These are phyloP conservation scores for Durio zibethinus DNA, from an alignment of 345 rosid genomes.

Conservation along the genomic window DNA sequence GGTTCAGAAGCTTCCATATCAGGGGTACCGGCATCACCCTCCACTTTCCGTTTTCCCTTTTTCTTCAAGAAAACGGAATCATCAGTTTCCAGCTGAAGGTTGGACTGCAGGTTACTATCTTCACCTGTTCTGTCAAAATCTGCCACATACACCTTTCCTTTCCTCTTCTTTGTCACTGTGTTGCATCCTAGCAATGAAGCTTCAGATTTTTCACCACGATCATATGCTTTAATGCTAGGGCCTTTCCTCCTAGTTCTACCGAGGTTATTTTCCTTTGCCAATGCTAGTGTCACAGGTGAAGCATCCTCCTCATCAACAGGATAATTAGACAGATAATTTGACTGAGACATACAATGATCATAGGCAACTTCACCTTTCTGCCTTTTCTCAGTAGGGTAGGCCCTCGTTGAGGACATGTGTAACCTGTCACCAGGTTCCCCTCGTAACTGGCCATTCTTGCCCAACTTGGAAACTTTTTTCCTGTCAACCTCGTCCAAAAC, in stretches of 20 bases:
- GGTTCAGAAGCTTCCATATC: conserved; percentile 56
- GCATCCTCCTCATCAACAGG: conserved; percentile 54
- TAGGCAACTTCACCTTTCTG: conserved; percentile 40
- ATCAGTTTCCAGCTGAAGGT: conserved; percentile 38
- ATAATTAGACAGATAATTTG: conserved; percentile 17
- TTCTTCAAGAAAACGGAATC: conserved; percentile 49
- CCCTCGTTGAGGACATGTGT: conserved; percentile 39
- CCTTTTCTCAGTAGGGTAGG: conserved; percentile 49
- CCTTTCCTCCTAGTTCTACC: conserved; percentile 48
- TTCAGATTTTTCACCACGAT: conserved; percentile 54
- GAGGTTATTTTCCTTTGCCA: conserved; percentile 37
- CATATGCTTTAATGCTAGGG: conserved; percentile 38
- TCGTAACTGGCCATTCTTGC: conserved; percentile 49
- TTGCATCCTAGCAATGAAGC: conserved; percentile 53
- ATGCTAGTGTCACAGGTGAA: conserved; percentile 32
- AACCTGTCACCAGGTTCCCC: conserved; percentile 49
- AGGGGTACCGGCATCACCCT: conserved; percentile 41
- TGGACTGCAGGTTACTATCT: conserved; percentile 32
- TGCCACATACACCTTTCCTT: conserved; percentile 50
- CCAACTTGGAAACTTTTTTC: conserved; percentile 31
- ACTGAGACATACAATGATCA: neutral
- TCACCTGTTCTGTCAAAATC: conserved; percentile 43
- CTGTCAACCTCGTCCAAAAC: conserved; percentile 42
- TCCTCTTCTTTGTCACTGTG: conserved; percentile 57
- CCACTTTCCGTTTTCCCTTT: conserved; percentile 68